phyloP scores from a whole-genome alignment of 2,329 filamentous ascomycete species.

The Aspergillus flavus region DNA sequence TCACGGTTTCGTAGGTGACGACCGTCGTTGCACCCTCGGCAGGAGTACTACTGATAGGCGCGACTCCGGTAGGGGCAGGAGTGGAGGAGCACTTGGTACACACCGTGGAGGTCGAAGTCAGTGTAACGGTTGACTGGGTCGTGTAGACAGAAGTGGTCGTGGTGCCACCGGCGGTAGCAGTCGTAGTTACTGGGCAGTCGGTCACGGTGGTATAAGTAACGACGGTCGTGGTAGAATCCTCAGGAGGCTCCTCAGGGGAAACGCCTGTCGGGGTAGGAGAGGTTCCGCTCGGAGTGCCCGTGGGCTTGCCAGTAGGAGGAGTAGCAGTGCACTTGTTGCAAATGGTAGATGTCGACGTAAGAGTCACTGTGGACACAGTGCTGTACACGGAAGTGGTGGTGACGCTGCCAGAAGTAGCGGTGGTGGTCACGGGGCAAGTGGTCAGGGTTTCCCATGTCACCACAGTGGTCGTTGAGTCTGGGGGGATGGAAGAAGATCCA shows the following conservation, averaged over 20 bases:
- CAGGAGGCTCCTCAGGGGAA: constrained; percentile 2
- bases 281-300: not conserved
- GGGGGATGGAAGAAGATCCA: constrained; percentile 13
- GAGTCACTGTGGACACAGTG: constrained; percentile 56
- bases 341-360: constrained; percentile 32
- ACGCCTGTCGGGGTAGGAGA: not conserved
- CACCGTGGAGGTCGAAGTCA: constrained; percentile 16
- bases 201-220: constrained; percentile 32
- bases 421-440: constrained; percentile 34
- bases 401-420: constrained; percentile 48
- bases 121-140: constrained; percentile 10
- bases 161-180: constrained; percentile 48
- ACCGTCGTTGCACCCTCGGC: constrained; percentile 22
- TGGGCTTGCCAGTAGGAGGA: constrained; percentile 11
- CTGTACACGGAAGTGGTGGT: constrained; percentile 57
- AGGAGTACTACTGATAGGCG: constrained; percentile 8
- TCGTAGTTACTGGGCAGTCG: constrained; percentile 34
- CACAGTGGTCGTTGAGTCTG: constrained; percentile 25
- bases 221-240: constrained; percentile 20
- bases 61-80: constrained; percentile 6
- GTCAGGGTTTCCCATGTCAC: constrained; percentile 34
- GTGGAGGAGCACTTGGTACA: constrained; percentile 2
- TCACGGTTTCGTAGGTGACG: constrained; percentile 34
- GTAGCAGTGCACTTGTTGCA: constrained; percentile 24
- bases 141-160: constrained; percentile 50